phyloP scores from a whole-genome alignment of 1,284 basidiomycete species.

The Thecaphora thlaspeos region DNA sequence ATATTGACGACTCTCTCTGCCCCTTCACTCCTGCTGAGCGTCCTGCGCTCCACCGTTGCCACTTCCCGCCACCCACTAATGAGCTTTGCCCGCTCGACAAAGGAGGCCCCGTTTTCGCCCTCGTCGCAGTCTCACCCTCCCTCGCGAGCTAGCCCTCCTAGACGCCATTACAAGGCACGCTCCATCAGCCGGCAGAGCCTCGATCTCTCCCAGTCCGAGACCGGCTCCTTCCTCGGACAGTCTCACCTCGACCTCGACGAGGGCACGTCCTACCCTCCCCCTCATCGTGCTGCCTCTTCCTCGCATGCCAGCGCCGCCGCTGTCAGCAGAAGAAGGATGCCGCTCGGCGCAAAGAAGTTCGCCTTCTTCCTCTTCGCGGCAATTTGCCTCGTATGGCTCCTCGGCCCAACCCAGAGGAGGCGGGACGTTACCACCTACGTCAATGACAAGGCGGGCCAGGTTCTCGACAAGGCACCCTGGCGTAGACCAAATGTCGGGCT shows the following conservation, averaged over 20 bases:
- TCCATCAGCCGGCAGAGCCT: slow-evolving; percentile 23
- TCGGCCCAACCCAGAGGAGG: slow-evolving; percentile 25
- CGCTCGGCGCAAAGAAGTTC: slow-evolving; percentile 24
- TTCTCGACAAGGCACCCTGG: slow-evolving; percentile 22
- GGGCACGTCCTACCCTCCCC: slow-evolving; percentile 4
- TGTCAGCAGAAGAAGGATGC: slow-evolving; percentile 6
- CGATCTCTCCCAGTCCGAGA: slow-evolving; percentile 32
- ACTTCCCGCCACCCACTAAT: too few relatives aligned
- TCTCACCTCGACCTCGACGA: slow-evolving; percentile 18
- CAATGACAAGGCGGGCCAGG: slow-evolving; percentile 32
- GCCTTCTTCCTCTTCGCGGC: slow-evolving; percentile 25
- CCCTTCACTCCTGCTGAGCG: too few relatives aligned
- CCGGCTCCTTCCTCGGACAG: slow-evolving; percentile 19
- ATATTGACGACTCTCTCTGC: too few relatives aligned
- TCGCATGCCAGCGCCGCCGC: background rate
- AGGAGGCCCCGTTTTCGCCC: too few relatives aligned
- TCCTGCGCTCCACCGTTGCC: too few relatives aligned
- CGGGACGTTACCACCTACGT: slow-evolving; percentile 36
- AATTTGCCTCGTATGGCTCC: slow-evolving; percentile 25
- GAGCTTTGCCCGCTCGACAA: too few relatives aligned
- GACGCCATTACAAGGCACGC: slow-evolving; percentile 29
- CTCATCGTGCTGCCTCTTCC: slow-evolving; percentile 14
- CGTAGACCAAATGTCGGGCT: slow-evolving; percentile 12
- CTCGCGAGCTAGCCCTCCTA: background rate
- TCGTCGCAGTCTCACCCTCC: too few relatives aligned